A percentile compares a stretch with the other conserved stretches of the same genome.
Evolutionary conservation across 164 flowering plant genomes (phyloP).

Genomic region (Protea cynaroides): DNA sequence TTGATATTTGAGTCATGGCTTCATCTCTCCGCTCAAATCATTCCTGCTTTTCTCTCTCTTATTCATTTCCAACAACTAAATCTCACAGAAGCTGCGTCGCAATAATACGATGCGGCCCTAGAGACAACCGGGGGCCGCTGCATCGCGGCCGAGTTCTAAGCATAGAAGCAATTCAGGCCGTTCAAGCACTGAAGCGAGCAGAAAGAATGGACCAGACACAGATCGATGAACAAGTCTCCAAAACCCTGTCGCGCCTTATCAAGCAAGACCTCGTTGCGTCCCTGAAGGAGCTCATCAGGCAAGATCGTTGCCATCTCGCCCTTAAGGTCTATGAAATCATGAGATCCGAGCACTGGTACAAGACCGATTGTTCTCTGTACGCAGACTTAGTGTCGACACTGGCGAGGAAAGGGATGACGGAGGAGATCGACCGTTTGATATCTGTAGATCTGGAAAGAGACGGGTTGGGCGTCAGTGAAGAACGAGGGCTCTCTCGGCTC

Average conservation of each 20-base stretch:
- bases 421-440: slow-evolving; percentile 57
- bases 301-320: slow-evolving; percentile 58
- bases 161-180: slow-evolving; percentile 82
- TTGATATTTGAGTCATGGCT: slow-evolving; percentile 11
- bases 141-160: slow-evolving; percentile 61
- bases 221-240: slow-evolving; percentile 20
- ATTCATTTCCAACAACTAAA: slow-evolving; percentile 3
- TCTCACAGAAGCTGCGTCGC: background rate
- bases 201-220: slow-evolving; percentile 16
- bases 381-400: slow-evolving; percentile 52
- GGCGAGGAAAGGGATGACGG: slow-evolving; percentile 38
- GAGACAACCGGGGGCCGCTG: slow-evolving; percentile 71
- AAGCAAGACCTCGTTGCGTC: slow-evolving; percentile 78
- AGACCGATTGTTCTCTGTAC: slow-evolving; percentile 37
- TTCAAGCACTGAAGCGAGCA: slow-evolving; percentile 78
- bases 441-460: slow-evolving; percentile 31
- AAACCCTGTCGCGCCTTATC: slow-evolving; percentile 53
- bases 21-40: slow-evolving; percentile 25
- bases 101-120: slow-evolving; percentile 57
- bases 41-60: slow-evolving; percentile 1
- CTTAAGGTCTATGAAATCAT: slow-evolving; percentile 46
- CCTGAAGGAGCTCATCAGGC: slow-evolving; percentile 78
- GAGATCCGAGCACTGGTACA: slow-evolving; percentile 46
- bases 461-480: slow-evolving; percentile 23
- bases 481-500: slow-evolving; percentile 44